Evolutionary conservation across 2,329 filamentous ascomycete species (phyloP), one percentile per base, ranked within the genome.

Genomic region (Hypoxylon sp.): DNA sequence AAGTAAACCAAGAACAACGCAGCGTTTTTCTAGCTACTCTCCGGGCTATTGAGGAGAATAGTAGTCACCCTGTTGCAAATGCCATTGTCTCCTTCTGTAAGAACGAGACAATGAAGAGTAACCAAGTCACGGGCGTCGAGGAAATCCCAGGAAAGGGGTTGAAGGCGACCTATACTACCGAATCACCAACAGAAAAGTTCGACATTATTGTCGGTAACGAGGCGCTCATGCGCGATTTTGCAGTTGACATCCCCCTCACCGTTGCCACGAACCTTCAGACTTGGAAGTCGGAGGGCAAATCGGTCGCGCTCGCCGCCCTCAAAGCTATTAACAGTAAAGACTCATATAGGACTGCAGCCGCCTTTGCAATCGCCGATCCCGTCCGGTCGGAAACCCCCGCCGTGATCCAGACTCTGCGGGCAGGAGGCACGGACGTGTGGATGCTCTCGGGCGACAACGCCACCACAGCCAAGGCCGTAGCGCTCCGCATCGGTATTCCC

Each of bases 401-500:
- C 6, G 89, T 95, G 17, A 86, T 97, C 64, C 79, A 81, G 6
- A 85, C 89, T 1, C 87, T 97, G 0, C 86, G 88, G 48, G 80
- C 85, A 3, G 87, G 87, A 14, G 89, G 91, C 20, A 90, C 92
- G 51, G 88, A 90, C 33, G 92, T 97, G 3, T 97, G 91, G 89
- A 97, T 98, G 93, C 90, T 97, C 40, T 97, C 94, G 0, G 95
- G 95, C 31, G 95, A 98, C 82, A 97, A 97, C 76, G 82, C 85
- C n/a, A 90, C 84, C n/a, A 98, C 95, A 0, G 95, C 95, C 1
- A 84, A 86, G 20, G 93, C 94, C 0, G 93, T 98, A 2, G 95
- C 92, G 0, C 82, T 85, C 1, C 88, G 89, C 75, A 85, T 97
- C 17, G 93, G 93, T 22, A 97, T 98, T 71, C 86, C 89, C 0